Evolutionary conservation across 73 alveolate genomes (phyloP).

Genomic region (Paramecium biaurelia): DNA sequence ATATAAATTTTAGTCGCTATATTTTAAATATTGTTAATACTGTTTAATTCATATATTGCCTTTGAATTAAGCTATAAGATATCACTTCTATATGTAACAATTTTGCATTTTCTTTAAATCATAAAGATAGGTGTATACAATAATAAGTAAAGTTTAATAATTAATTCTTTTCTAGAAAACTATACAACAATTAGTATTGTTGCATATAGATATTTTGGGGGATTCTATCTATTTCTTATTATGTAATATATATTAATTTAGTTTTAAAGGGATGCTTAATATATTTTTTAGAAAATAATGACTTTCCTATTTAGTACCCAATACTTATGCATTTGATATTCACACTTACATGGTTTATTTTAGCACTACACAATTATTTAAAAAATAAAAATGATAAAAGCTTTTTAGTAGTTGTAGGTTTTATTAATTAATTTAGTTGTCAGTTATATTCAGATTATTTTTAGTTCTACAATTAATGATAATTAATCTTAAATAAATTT

Average conservation of each 20-base stretch:
- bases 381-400: neutral
- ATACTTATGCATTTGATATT: neutral
- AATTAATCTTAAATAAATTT: neutral
- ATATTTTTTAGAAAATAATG: neutral
- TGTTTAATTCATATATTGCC: constrained; percentile 41
- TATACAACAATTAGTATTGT: neutral
- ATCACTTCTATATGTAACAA: neutral
- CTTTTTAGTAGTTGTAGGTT: neutral
- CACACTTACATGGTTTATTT: neutral
- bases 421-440: neutral
- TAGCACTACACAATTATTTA: neutral
- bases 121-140: constrained; percentile 2
- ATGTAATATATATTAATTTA: neutral
- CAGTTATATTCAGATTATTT: neutral
- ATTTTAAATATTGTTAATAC: constrained; percentile 17
- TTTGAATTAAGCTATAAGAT: constrained; percentile 4
- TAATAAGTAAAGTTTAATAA: neutral
- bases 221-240: neutral
- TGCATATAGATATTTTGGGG: constrained; percentile 33
- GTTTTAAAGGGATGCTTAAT: neutral
- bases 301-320: constrained; percentile 31
- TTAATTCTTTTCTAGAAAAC: neutral
- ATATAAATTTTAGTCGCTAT: neutral
- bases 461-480: neutral
- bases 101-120: neutral